Base-by-base conservation (phyloP, 768 basidiomycete species). In the Sarcomyxa edulis region DNA sequence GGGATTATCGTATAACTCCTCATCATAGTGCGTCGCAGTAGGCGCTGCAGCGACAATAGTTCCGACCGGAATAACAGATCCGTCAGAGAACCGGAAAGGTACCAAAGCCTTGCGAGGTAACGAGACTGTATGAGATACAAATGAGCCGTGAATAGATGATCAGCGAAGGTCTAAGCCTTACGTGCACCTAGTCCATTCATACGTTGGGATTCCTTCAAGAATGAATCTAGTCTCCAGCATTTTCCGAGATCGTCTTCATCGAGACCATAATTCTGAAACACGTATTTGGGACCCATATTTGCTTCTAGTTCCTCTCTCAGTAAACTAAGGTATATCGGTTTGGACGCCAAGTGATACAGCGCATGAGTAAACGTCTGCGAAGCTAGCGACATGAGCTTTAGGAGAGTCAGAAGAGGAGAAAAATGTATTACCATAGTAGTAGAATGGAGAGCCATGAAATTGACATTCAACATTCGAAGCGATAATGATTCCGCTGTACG, bases 371-470 rank as follows among this genome's bases (percentile, higher is more conserved):
- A 51, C 19, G 45, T 54, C 60, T 62, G 32, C 9, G n/a, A 16
- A 21, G 24, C 35, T 15, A 24, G n/a, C 26, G 26, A 31, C n/a
- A 34, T 22, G 1, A 7, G n/a, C 7, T 31, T 33, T 7, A 20
- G 8, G 16, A 18, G 10, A 14, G 18, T 27, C 48, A n/a, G n/a
- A n/a, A n/a, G n/a, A n/a, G n/a, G n/a, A n/a, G n/a, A n/a, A n/a
- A n/a, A n/a, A n/a, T n/a, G n/a, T n/a, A n/a, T 31, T 32, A 53
- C 50, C 32, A 49, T 49, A 12, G 54, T 41, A 0, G 56, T 50
- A 0, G 66, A 61, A 44, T 68, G 66, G 18, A 50, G 51, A 5
- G 58, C 50, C 2, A 59, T 59, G 32, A 68, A 65, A 47, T 66
- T 66, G 26, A 64, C 30, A 25, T 54, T 41, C 7, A 68, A 50